A percentile compares a stretch with the other conserved stretches of the same genome.
These are phyloP conservation scores for Tricholoma sp. DNA, from an alignment of 768 basidiomycete species.

Conservation along the genomic window DNA sequence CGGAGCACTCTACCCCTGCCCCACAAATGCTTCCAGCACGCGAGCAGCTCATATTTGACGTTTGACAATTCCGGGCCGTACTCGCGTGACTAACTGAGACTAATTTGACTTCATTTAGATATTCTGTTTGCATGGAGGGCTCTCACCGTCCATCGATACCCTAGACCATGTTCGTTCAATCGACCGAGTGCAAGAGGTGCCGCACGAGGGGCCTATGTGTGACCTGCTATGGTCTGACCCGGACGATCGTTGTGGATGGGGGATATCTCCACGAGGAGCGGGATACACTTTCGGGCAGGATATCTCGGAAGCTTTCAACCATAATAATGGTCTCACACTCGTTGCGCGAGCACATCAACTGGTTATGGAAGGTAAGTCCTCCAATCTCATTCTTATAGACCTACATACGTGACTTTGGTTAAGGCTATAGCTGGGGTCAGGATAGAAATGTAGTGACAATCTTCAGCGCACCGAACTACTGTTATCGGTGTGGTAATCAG, in stretches of 20 bases:
- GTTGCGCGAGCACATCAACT: constrained; percentile 93
- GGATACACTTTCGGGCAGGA: constrained; percentile 99
- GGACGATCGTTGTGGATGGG: constrained; percentile 99
- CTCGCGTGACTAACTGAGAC: constrained; percentile 14
- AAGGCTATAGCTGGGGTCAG: constrained; percentile 96
- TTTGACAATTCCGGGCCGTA: constrained; percentile 5
- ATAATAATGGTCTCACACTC: constrained; percentile 96
- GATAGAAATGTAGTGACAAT: constrained; percentile 99
- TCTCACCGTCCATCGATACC: constrained; percentile 98
- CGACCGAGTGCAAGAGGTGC: constrained; percentile 98
- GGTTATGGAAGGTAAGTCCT: constrained; percentile 87
- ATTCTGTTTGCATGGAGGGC: constrained; percentile 97
- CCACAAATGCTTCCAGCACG: background rate
- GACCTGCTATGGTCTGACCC: constrained; percentile 99
- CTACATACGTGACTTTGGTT: background rate
- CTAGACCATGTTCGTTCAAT: constrained; percentile 99
- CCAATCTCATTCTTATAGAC: background rate
- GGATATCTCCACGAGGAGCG: constrained; percentile 96
- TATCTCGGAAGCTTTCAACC: constrained; percentile 98
- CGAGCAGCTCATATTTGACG: background rate
- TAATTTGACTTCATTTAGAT: constrained; percentile 51
- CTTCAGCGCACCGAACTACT: constrained; percentile 99
- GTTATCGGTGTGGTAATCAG: constrained; percentile 99
- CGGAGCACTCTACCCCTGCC: background rate
- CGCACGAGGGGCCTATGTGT: constrained; percentile 99